Percentiles rank a stretch among this genome's conserved stretches.
Conservation (phyloP, 106 monocot species). For the Dioscorea alata region DNA sequence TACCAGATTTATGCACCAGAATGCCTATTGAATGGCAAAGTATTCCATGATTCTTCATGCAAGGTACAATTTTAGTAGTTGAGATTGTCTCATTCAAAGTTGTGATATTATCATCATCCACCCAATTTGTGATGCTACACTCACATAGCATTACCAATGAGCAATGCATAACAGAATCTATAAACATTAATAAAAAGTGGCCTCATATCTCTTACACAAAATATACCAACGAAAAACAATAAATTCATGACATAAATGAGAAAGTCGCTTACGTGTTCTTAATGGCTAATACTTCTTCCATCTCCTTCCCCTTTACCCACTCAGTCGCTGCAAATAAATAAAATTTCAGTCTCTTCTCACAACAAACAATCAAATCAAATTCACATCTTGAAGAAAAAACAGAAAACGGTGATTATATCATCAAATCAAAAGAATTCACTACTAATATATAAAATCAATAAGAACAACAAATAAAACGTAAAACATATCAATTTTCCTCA, state of each 20-base stretch:
- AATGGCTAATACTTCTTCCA: constrained; percentile 82
- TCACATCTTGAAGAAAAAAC: neutral
- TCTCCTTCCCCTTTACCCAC: constrained; percentile 92
- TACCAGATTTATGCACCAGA: too few relatives aligned
- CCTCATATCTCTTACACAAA: neutral
- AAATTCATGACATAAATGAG: neutral
- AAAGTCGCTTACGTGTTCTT: constrained; percentile 71
- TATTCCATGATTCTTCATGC: too few relatives aligned
- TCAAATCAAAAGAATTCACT: neutral
- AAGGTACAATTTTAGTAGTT: too few relatives aligned
- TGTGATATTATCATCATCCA: too few relatives aligned
- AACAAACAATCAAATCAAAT: neutral
- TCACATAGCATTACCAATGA: too few relatives aligned
- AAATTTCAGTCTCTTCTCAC: neutral
- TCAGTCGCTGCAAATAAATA: constrained; percentile 64
- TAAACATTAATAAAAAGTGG: neutral
- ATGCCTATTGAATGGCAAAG: too few relatives aligned
- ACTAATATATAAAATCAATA: neutral
- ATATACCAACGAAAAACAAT: neutral
- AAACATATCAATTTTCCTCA: too few relatives aligned
- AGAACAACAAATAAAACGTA: too few relatives aligned
- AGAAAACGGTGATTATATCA: neutral
- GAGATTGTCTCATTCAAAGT: too few relatives aligned
- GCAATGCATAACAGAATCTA: neutral
- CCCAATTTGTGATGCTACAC: too few relatives aligned